These are phyloP conservation scores for Corylus heterophylla DNA, from an alignment of 306 rosid genomes.

Conservation along the genomic window DNA sequence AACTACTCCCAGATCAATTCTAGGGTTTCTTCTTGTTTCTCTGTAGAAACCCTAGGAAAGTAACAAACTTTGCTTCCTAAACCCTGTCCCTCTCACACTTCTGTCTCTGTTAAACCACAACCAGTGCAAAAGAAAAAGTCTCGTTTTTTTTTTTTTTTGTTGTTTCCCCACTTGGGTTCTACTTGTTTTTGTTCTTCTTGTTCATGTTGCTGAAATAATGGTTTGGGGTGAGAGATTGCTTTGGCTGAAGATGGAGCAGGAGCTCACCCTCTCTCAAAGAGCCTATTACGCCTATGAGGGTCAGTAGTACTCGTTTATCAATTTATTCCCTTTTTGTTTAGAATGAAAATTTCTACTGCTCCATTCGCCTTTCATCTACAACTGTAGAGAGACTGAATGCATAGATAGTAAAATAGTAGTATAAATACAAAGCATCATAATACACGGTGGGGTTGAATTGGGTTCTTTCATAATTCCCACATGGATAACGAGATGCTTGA, in stretches of 20 bases:
- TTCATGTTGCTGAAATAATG: background rate
- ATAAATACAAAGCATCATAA: background rate
- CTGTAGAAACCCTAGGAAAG: slow-evolving; percentile 19
- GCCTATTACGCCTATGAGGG: slow-evolving; percentile 10
- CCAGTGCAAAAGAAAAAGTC: background rate
- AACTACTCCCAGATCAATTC: slow-evolving; percentile 12
- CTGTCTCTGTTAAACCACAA: background rate
- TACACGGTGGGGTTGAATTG: slow-evolving; percentile 15
- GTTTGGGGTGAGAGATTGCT: slow-evolving; percentile 3
- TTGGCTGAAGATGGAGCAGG: slow-evolving; percentile 23
- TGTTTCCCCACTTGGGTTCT: background rate
- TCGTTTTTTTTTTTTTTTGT: background rate
- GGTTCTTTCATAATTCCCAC: background rate
- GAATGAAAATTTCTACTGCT: slow-evolving; percentile 5
- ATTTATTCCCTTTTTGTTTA: background rate
- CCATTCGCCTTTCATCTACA: slow-evolving; percentile 3
- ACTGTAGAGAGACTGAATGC: background rate
- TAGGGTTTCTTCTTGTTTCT: slow-evolving; percentile 31
- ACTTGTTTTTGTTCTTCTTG: background rate
- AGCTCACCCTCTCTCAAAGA: slow-evolving; percentile 3
- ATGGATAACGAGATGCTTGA: slow-evolving; percentile 88
- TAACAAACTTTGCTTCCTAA: background rate
- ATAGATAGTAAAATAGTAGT: background rate
- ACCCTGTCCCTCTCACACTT: background rate
- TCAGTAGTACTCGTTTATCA: slow-evolving; percentile 16